Base-by-base conservation (phyloP, 2,329 filamentous ascomycete genomes). In the Colletotrichum lini region DNA sequence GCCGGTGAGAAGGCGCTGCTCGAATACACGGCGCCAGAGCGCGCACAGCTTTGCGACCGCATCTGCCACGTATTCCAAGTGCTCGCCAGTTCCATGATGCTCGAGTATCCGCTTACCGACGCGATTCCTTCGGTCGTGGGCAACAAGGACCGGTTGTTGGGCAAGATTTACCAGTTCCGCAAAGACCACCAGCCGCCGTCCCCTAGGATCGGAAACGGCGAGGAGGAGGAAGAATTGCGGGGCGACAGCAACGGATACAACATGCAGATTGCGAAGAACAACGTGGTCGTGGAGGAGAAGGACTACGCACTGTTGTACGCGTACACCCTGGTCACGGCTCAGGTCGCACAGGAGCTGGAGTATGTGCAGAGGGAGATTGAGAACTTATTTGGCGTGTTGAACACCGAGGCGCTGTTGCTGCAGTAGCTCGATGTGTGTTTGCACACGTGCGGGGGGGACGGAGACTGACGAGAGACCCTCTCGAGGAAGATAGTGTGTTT, bases 251-350 rank as follows among this genome's bases (percentile, higher is more conserved):
- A 67, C 9, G 68, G 70, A 0, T 44, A 66, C 35, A 65, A 21
- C 26, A 52, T 45, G 16, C 70, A 75, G 65, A 15, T 74, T 15
- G 26, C 74, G 79, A 44, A 77, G 80, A 52, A 75, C 58, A 80
- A 40, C 23, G 65, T 84, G 16, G 77, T 80, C 18, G 86, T 91
- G 1, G 91, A 90, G 73, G 93, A 95, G 79, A 89, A 90, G 73
- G 96, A 99, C 79, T 98, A 96, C 80, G 95, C 96, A 73, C 84
- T 98, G 75, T 82, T 98, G 53, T 99, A 98, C 82, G 95, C 96
- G 21, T 99, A 98, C 83, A 94, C 89, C 3, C 83, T 93, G 54
- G 90, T 93, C 58, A 92, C 91, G 9, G 87, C 89, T 53, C 90
- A 92, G 80, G 87, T 93, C 26, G 89, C 90, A 1, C 89, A 90